A percentile compares a stretch with the other conserved stretches of the same genome.
These are phyloP conservation scores for Sugiyamaella lignohabitans DNA, from an alignment of 805 yeast genomes.

Conservation along the genomic window DNA sequence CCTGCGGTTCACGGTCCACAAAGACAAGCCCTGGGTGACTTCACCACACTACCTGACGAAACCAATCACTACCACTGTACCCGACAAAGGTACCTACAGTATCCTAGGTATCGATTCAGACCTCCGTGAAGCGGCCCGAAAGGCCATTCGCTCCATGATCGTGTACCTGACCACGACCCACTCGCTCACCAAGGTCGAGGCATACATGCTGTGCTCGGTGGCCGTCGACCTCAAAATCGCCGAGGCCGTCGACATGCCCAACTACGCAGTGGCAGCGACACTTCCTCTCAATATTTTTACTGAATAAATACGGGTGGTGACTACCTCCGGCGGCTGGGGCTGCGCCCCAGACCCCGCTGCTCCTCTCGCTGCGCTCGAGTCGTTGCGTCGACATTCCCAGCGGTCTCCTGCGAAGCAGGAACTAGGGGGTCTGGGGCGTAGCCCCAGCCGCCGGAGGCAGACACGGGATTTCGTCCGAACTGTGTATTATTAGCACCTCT, in stretches of 20 bases:
- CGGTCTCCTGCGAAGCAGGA: background rate
- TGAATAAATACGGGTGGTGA: slow-evolving; percentile 28
- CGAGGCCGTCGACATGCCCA: slow-evolving; percentile 14
- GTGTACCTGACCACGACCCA: slow-evolving; percentile 6
- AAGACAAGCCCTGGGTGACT: slow-evolving; percentile 8
- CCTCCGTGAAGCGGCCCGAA: slow-evolving; percentile 9
- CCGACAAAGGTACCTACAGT: slow-evolving; percentile 11
- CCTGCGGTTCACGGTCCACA: slow-evolving; percentile 7
- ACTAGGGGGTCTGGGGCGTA: background rate
- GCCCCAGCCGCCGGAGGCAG: background rate
- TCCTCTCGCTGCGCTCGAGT: background rate
- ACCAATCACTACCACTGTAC: background rate
- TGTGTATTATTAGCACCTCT: background rate
- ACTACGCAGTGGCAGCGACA: slow-evolving; percentile 11
- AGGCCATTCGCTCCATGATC: slow-evolving; percentile 9
- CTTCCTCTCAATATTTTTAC: slow-evolving; percentile 20
- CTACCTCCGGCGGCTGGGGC: background rate
- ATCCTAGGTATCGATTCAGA: slow-evolving; percentile 12
- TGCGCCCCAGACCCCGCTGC: background rate
- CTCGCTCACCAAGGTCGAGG: slow-evolving; percentile 8
- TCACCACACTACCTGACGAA: slow-evolving; percentile 10
- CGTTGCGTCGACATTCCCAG: background rate
- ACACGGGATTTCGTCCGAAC: too few relatives aligned
- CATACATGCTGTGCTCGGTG: slow-evolving; percentile 12
- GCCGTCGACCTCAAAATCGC: slow-evolving; percentile 13